These are phyloP conservation scores for Collybiopsis confluens DNA, from an alignment of 768 basidiomycete species.

Conservation along the genomic window DNA sequence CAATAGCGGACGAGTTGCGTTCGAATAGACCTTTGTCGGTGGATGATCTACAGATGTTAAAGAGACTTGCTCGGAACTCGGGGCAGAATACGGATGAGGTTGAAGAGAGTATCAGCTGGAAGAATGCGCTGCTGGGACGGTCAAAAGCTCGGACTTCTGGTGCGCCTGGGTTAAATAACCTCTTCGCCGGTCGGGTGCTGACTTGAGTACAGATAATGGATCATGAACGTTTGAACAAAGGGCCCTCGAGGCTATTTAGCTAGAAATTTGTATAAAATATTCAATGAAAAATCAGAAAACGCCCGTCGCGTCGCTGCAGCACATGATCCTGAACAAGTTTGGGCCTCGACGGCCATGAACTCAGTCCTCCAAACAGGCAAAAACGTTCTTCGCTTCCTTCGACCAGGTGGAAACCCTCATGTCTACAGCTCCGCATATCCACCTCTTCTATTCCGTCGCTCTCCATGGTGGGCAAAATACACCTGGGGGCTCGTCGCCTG, in stretches of 20 bases:
- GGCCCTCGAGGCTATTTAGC: too few species aligned
- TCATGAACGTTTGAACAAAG: too few species aligned
- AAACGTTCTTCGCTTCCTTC: not conserved
- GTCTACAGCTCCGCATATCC: not conserved
- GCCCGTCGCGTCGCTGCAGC: too few species aligned
- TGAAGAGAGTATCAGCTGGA: constrained; percentile 38
- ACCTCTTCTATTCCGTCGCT: constrained; percentile 1
- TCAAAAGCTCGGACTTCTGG: constrained; percentile 7
- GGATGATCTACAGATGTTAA: constrained; percentile 51
- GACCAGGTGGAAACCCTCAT: constrained; percentile 5
- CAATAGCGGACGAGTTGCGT: constrained; percentile 49
- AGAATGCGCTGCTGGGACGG: constrained; percentile 43
- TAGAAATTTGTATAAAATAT: too few species aligned
- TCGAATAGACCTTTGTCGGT: constrained; percentile 39
- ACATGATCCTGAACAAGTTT: not conserved
- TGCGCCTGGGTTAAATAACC: too few species aligned
- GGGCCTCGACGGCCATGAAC: not conserved
- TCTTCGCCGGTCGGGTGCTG: too few species aligned
- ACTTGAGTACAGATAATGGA: too few species aligned
- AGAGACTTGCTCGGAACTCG: constrained; percentile 45
- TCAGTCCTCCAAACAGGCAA: not conserved
- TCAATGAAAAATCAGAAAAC: too few species aligned
- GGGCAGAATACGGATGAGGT: constrained; percentile 8
- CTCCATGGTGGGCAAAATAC: constrained; percentile 9
- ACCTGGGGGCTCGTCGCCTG: constrained; percentile 1